Conservation (phyloP, 2,329 filamentous ascomycete genomes). For the Exutisphaerella laricina region DNA sequence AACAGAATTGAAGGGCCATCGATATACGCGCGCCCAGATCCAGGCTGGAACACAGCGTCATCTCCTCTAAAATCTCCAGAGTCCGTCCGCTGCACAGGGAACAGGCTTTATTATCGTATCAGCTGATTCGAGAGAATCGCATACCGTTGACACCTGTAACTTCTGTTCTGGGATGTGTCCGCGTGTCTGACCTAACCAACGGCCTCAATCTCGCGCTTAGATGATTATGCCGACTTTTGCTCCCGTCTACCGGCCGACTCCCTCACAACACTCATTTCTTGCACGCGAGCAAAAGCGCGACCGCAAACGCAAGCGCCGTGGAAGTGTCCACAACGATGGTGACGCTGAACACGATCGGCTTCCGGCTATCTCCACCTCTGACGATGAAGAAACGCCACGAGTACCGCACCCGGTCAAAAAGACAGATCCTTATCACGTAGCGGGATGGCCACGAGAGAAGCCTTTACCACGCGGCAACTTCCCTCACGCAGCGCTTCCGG, state of each 20-base stretch:
- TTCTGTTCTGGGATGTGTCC: background rate
- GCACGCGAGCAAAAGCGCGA: conserved; percentile 24
- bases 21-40: too few species aligned
- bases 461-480: conserved; percentile 40
- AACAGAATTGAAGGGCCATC: too few species aligned
- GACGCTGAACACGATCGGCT: conserved; percentile 12
- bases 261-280: conserved; percentile 23
- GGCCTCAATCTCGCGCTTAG: too few species aligned
- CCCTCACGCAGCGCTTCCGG: conserved; percentile 37
- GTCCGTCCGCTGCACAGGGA: too few species aligned
- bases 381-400: conserved; percentile 13
- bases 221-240: conserved; percentile 27
- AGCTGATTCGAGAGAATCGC: background rate
- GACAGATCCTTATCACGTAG: conserved; percentile 35
- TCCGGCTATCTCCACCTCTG: conserved; percentile 2
- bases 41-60: too few species aligned
- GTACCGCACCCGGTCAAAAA: conserved; percentile 25
- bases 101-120: too few species aligned
- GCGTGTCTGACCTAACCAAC: too few species aligned
- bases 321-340: conserved; percentile 13
- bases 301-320: conserved; percentile 25
- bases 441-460: conserved; percentile 38
- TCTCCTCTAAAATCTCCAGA: too few species aligned
- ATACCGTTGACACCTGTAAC: conserved; percentile 1
- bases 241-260: conserved; percentile 24